Evolutionary conservation across 202 grass and related monocot species (phyloP).

Genomic region (Hordeum pubiflorum): DNA sequence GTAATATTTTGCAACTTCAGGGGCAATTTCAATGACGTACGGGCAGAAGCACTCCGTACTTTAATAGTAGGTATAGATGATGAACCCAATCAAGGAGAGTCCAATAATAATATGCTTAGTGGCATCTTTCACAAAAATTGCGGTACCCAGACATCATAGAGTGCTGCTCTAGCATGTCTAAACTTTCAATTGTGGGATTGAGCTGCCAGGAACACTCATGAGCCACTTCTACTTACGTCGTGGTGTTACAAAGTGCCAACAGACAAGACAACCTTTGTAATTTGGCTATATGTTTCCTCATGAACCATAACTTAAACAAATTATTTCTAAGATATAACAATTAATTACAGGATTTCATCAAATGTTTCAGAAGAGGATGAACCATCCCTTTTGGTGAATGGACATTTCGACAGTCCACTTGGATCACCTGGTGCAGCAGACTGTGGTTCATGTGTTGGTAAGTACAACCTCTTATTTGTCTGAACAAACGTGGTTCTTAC

Average conservation of each 20-base stretch:
- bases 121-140: background rate
- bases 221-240: background rate
- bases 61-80: background rate
- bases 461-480: conserved; percentile 17
- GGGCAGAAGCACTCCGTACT: no score
- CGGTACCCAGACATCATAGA: background rate
- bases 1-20: no score
- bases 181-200: background rate
- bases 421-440: conserved; percentile 92
- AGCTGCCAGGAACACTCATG: background rate
- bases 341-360: conserved; percentile 95
- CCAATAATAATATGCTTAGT: background rate
- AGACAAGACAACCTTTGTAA: background rate
- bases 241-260: background rate
- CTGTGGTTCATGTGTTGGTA: conserved; percentile 99
- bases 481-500: conserved; percentile 4
- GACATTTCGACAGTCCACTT: conserved; percentile 94
- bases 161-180: background rate
- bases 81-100: background rate
- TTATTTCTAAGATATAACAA: conserved; percentile 54
- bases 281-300: conserved; percentile 15
- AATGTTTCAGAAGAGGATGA: conserved; percentile 90
- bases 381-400: conserved; percentile 85
- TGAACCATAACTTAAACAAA: conserved; percentile 33
- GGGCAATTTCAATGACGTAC: no score